A percentile compares a stretch with the other conserved stretches of the same genome.
Evolutionary conservation across 352 stramenopile species (phyloP).

Genomic region (Peronospora belbahrii): DNA sequence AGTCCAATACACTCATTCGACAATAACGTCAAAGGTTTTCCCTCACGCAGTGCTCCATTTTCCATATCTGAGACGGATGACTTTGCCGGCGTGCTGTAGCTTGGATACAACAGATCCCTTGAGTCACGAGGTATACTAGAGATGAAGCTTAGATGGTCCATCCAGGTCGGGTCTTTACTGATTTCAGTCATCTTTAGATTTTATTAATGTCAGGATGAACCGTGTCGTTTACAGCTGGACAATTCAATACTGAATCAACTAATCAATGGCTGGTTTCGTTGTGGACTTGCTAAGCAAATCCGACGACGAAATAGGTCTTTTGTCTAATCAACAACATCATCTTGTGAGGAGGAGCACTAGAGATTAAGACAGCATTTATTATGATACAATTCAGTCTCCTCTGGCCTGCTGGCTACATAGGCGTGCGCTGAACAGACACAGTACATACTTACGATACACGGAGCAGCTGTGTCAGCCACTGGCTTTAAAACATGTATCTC

Average conservation of each 20-base stretch:
- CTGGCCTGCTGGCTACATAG: too few relatives aligned
- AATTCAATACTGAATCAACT: constrained; percentile 12
- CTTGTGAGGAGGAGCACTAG: too few relatives aligned
- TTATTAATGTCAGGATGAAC: constrained; percentile 1
- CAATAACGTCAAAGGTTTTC: constrained; percentile 23
- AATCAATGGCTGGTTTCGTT: constrained; percentile 10
- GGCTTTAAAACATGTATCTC: too few relatives aligned
- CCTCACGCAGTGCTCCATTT: constrained; percentile 28
- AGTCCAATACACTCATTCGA: constrained; percentile 34
- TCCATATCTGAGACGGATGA: constrained; percentile 12
- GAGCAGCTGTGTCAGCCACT: too few relatives aligned
- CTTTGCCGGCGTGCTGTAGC: constrained; percentile 18
- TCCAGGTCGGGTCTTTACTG: constrained; percentile 15
- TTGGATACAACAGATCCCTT: constrained; percentile 13
- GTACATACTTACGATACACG: too few relatives aligned
- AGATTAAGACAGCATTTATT: too few relatives aligned
- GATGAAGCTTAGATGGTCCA: constrained; percentile 23
- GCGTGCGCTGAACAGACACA: too few relatives aligned
- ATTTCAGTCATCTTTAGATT: constrained; percentile 17
- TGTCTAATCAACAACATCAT: too few relatives aligned
- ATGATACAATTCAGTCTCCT: too few relatives aligned
- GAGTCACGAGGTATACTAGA: constrained; percentile 19
- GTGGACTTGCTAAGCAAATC: too few relatives aligned
- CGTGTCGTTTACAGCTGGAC: background rate
- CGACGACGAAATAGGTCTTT: too few relatives aligned